phyloP scores from a whole-genome alignment of 2,329 filamentous ascomycete genomes.

The Penicillium sp. region DNA sequence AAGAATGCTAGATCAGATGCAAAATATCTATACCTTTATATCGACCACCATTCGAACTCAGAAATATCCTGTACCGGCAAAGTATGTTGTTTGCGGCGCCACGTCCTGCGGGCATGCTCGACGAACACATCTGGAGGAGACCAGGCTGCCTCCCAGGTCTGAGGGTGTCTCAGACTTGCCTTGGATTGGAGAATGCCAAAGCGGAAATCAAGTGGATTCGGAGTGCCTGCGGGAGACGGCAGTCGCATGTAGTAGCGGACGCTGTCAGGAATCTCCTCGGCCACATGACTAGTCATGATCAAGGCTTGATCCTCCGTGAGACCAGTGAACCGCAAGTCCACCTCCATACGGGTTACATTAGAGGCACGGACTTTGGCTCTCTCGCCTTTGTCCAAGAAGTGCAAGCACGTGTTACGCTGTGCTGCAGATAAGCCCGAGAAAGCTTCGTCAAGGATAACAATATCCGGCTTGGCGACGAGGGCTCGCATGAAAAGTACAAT shows the following conservation, averaged over 20 bases:
- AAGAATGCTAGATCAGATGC: neutral
- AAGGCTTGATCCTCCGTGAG: conserved; percentile 71
- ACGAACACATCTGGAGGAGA: conserved; percentile 15
- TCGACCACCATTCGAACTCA: conserved; percentile 5
- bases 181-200: conserved; percentile 26
- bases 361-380: conserved; percentile 41
- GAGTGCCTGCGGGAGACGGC: conserved; percentile 46
- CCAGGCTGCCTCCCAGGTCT: conserved; percentile 33
- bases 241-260: conserved; percentile 83
- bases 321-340: conserved; percentile 44
- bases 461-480: conserved; percentile 73
- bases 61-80: neutral
- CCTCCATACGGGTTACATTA: neutral
- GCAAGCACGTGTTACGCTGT: conserved; percentile 80
- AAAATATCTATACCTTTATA: conserved; percentile 1
- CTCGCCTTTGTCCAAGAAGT: conserved; percentile 70
- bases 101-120: conserved; percentile 1
- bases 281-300: conserved; percentile 87
- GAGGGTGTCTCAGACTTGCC: conserved; percentile 20
- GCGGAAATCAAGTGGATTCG: conserved; percentile 30
- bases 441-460: conserved; percentile 82
- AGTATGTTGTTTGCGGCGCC: neutral
- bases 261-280: conserved; percentile 82
- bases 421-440: conserved; percentile 81
- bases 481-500: conserved; percentile 80